Conservation (phyloP, 1,284 basidiomycete species). For the Fistulina hepatica region DNA sequence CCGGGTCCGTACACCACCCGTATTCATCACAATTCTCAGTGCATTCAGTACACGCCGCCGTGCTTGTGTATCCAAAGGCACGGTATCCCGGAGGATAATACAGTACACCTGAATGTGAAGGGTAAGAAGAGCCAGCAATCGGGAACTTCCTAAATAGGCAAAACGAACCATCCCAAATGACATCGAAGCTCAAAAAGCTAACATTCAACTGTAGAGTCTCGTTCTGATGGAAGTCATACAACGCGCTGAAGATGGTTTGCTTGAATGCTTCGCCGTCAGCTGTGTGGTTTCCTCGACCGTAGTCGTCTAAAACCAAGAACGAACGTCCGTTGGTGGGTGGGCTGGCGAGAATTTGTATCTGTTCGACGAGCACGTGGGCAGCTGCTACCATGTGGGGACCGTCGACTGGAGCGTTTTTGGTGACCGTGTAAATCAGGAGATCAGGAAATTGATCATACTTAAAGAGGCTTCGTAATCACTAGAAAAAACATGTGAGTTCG, state of each 20-base stretch:
- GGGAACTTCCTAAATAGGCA: not conserved
- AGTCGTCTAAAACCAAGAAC: conserved; percentile 23
- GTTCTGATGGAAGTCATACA: conserved; percentile 13
- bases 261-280: conserved; percentile 22
- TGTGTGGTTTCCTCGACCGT: conserved; percentile 19
- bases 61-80: conserved; percentile 23
- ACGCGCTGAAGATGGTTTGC: conserved; percentile 19
- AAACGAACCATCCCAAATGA: conserved; percentile 21
- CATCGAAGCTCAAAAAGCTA: conserved; percentile 21
- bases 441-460: conserved; percentile 5
- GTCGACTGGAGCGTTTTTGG: conserved; percentile 18
- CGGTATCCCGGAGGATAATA: conserved; percentile 19
- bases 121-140: not conserved
- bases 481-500: not conserved
- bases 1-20: conserved; percentile 18
- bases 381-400: conserved; percentile 26
- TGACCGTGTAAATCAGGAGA: not conserved
- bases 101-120: conserved; percentile 12
- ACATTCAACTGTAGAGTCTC: conserved; percentile 18
- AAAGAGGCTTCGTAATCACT: conserved; percentile 23
- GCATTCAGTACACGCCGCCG: conserved; percentile 16
- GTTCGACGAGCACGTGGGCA: conserved; percentile 24
- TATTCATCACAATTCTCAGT: conserved; percentile 15
- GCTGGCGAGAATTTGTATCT: conserved; percentile 21
- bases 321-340: conserved; percentile 21